Conservation (phyloP, 2,329 filamentous ascomycete genomes). For the Diaporthe eres region DNA sequence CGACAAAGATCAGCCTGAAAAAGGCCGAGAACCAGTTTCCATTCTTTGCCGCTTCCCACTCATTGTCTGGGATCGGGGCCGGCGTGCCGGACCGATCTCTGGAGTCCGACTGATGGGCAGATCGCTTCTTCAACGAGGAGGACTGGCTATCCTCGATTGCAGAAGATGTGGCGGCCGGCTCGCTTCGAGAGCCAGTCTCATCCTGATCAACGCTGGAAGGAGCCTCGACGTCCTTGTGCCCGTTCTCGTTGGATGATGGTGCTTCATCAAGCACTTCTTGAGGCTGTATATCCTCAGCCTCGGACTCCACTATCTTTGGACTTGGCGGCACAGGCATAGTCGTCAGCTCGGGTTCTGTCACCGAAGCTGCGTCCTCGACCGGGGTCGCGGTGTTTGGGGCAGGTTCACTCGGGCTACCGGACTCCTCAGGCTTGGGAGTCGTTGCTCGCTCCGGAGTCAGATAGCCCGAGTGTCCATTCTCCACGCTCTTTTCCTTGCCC, state of each 20-base stretch:
- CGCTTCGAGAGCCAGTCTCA: neutral
- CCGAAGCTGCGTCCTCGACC: neutral
- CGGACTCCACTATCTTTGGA: slow-evolving; percentile 34
- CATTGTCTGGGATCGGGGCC: slow-evolving; percentile 33
- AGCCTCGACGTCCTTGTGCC: slow-evolving; percentile 10
- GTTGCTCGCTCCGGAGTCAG: slow-evolving; percentile 35
- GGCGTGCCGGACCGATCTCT: slow-evolving; percentile 38
- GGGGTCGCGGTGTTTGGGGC: slow-evolving; percentile 31
- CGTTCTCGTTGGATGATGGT: slow-evolving; percentile 18
- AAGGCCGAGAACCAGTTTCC: slow-evolving; percentile 44
- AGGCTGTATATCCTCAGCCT: slow-evolving; percentile 22
- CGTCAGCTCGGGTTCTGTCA: neutral
- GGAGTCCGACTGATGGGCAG: slow-evolving; percentile 24
- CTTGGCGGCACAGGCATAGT: slow-evolving; percentile 1
- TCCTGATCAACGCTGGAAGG: neutral
- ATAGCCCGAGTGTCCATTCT: slow-evolving; percentile 30
- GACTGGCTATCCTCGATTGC: slow-evolving; percentile 36
- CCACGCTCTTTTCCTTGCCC: slow-evolving; percentile 32
- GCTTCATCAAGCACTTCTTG: slow-evolving; percentile 28
- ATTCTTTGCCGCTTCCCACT: slow-evolving; percentile 40
- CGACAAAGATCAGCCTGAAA: slow-evolving; percentile 42
- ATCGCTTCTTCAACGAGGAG: slow-evolving; percentile 38
- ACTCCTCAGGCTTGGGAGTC: slow-evolving; percentile 22
- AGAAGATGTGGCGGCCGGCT: slow-evolving; percentile 35
- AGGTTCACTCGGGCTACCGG: slow-evolving; percentile 30